A percentile compares a stretch with the other conserved stretches of the same genome.
These are phyloP conservation scores for Rhododendron vialii DNA, from an alignment of 148 eudicot genomes.

Conservation along the genomic window DNA sequence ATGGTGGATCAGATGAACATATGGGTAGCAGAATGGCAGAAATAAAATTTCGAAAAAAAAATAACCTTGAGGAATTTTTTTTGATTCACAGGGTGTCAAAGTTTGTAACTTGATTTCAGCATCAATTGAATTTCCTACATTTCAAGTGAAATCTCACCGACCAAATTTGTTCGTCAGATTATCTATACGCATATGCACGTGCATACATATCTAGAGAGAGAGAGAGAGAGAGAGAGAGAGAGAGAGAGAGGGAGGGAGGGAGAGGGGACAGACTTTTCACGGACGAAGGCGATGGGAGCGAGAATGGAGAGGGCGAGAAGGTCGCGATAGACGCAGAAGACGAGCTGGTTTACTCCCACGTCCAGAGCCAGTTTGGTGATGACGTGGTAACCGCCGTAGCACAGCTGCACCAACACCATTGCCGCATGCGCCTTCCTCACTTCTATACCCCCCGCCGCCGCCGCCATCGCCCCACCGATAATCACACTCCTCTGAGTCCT, in stretches of 20 bases:
- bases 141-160: background rate
- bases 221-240: background rate
- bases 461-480: background rate
- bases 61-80: background rate
- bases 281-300: constrained; percentile 81
- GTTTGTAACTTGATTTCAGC: background rate
- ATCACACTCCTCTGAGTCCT: background rate
- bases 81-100: background rate
- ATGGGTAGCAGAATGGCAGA: background rate
- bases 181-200: background rate
- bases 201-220: background rate
- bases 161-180: background rate
- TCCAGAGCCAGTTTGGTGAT: constrained; percentile 80
- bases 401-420: constrained; percentile 63
- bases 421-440: constrained; percentile 58
- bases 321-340: constrained; percentile 76
- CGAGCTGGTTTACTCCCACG: constrained; percentile 72
- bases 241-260: constrained; percentile 7
- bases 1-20: background rate
- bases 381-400: constrained; percentile 82
- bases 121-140: background rate
- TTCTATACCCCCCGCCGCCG: constrained; percentile 20
- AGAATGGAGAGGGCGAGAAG: constrained; percentile 76
- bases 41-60: background rate
- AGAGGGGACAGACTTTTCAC: constrained; percentile 57